Percentiles rank a stretch among this genome's conserved stretches.
Conservation (phyloP, 495 filamentous ascomycete genomes). For the Hypoxylon trugodes region DNA sequence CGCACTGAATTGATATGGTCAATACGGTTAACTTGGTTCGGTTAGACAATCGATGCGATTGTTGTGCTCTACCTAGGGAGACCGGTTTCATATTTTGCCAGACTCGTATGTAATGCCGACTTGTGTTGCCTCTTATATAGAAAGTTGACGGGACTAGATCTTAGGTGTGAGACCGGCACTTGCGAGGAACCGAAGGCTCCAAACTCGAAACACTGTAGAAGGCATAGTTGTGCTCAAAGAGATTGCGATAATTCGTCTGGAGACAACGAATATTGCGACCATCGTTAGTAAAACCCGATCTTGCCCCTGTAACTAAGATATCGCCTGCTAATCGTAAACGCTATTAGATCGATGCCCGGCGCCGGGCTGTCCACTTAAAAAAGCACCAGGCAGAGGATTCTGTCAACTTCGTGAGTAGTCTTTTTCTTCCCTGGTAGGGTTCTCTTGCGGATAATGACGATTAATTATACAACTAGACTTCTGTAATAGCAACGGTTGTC, state of each 20-base stretch:
- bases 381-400: background rate
- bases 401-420: background rate
- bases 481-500: too few relatives aligned
- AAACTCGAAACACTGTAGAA: slow-evolving; percentile 32
- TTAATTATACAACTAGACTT: too few relatives aligned
- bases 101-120: slow-evolving; percentile 1
- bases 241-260: slow-evolving; percentile 35
- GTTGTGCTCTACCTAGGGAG: background rate
- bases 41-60: slow-evolving; percentile 43
- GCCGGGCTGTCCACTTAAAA: slow-evolving; percentile 2
- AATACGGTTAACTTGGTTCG: background rate
- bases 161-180: slow-evolving; percentile 5
- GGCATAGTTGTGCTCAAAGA: slow-evolving; percentile 44
- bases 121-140: background rate
- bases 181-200: slow-evolving; percentile 33
- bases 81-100: background rate
- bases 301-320: background rate
- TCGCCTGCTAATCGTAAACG: background rate
- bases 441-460: too few relatives aligned
- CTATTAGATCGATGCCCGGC: slow-evolving; percentile 35
- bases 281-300: slow-evolving; percentile 38
- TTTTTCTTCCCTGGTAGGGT: too few relatives aligned
- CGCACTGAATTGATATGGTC: background rate
- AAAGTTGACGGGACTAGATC: slow-evolving; percentile 3
- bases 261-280: slow-evolving; percentile 31